Base-by-base conservation (phyloP, 345 rosid species). In the Gossypium bickii region DNA sequence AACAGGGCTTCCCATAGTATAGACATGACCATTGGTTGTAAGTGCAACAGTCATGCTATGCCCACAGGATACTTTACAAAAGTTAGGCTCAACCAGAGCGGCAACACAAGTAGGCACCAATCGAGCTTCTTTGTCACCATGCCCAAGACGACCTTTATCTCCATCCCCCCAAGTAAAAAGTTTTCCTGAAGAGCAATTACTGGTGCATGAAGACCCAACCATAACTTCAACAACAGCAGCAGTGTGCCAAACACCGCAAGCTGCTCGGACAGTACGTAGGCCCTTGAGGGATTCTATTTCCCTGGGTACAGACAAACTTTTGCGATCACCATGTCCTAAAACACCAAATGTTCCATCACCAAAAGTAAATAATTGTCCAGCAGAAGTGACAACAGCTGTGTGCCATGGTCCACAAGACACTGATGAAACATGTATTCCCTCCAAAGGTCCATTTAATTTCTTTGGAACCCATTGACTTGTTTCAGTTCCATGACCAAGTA, bases 161-260 rank as follows among this genome's bases (percentile, higher is more conserved):
- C 93, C 96, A 78, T 90, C 96, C 17, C 96, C 96, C 96, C 96
- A 90, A 20, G 96, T 90, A 75, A 89, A 90, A 74, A 90, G 87
- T 77, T 89, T 90, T 34, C 89, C 96, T 48, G 89, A 89, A 44
- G 93, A 89, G 74, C 91, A 89, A 73, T 89, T 89, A 79, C 96
- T 90, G 64, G 93, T 87, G 79, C 83, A 84, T 53, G 93, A 85
- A 84, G 86, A 81, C 69, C 90, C 96, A 73, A 84, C 93, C 92
- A 90, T 86, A 65, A 90, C 88, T 84, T 90, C 96, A 69, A 90
- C 90, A 76, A 90, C 86, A 17, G 96, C 96, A 79, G 93, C 96
- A 73, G 92, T 85, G 81, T 90, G 96, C 96, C 96, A 90, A 76
- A 86, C 96, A 74, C 93, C 96, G 76, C 96, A 87, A 74, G 93